These are phyloP conservation scores for Geotrichum macrosporum DNA, from an alignment of 1,139 yeast species.

Conservation along the genomic window DNA sequence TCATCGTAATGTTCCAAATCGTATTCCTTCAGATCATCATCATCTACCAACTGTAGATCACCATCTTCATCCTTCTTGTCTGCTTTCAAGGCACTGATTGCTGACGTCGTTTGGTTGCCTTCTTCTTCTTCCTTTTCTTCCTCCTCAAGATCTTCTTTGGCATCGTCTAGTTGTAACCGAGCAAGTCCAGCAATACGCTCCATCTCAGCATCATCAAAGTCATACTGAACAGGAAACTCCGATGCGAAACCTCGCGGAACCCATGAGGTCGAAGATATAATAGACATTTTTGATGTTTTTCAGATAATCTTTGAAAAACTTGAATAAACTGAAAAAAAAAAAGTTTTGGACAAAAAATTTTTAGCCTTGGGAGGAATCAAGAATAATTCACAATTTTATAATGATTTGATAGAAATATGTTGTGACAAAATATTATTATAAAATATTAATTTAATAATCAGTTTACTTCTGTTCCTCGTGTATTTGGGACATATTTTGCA, in stretches of 20 bases:
- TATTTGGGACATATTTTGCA: background rate
- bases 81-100: constrained; percentile 16
- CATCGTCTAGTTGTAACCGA: constrained; percentile 71
- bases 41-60: constrained; percentile 39
- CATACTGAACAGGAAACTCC: constrained; percentile 86
- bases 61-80: constrained; percentile 32
- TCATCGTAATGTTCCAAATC: constrained; percentile 79
- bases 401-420: background rate
- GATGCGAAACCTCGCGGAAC: constrained; percentile 95
- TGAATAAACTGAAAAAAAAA: background rate
- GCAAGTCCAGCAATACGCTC: constrained; percentile 85
- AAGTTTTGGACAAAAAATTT: background rate
- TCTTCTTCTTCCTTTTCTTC: constrained; percentile 34
- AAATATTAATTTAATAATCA: background rate
- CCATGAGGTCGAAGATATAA: constrained; percentile 94
- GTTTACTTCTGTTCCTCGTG: no score
- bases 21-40: constrained; percentile 83
- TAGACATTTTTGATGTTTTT: constrained; percentile 32
- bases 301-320: background rate
- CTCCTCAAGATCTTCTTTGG: constrained; percentile 55
- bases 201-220: constrained; percentile 87
- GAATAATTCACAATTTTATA: background rate
- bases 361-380: constrained; percentile 1
- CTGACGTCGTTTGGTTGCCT: constrained; percentile 21
- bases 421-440: background rate